phyloP scores from a whole-genome alignment of 73 alveolate species.

The Paramecium caudatum region DNA sequence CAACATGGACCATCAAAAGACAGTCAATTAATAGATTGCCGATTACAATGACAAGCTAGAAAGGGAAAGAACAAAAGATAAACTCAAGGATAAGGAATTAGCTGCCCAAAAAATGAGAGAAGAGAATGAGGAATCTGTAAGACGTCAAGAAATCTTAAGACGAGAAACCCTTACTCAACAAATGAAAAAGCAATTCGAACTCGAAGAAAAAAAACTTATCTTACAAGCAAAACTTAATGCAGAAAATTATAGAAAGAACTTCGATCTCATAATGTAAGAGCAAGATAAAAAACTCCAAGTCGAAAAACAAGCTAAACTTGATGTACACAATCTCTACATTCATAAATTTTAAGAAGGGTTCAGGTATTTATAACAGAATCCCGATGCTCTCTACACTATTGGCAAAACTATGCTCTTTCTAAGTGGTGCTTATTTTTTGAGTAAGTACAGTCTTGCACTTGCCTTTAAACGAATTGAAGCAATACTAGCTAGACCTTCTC shows the following conservation, averaged over 20 bases:
- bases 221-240: constrained; percentile 47
- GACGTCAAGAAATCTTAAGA: constrained; percentile 60
- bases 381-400: constrained; percentile 78
- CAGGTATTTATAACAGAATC: constrained; percentile 75
- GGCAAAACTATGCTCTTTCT: constrained; percentile 73
- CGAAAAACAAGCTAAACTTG: constrained; percentile 80
- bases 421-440: constrained; percentile 80
- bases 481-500: constrained; percentile 80
- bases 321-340: constrained; percentile 77
- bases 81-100: constrained; percentile 79
- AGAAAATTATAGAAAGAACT: constrained; percentile 68
- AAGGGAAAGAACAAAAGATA: constrained; percentile 83
- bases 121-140: constrained; percentile 72
- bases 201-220: constrained; percentile 65
- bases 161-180: constrained; percentile 28
- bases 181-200: constrained; percentile 57
- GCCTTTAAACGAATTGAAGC: constrained; percentile 74
- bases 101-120: constrained; percentile 78
- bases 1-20: constrained; percentile 81
- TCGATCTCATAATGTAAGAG: constrained; percentile 77
- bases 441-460: constrained; percentile 76
- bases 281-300: constrained; percentile 76
- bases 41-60: constrained; percentile 87
- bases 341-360: constrained; percentile 79
- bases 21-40: constrained; percentile 82